These are phyloP conservation scores for Volvox africanus DNA, from an alignment of 139 green algal genomes.

Conservation along the genomic window DNA sequence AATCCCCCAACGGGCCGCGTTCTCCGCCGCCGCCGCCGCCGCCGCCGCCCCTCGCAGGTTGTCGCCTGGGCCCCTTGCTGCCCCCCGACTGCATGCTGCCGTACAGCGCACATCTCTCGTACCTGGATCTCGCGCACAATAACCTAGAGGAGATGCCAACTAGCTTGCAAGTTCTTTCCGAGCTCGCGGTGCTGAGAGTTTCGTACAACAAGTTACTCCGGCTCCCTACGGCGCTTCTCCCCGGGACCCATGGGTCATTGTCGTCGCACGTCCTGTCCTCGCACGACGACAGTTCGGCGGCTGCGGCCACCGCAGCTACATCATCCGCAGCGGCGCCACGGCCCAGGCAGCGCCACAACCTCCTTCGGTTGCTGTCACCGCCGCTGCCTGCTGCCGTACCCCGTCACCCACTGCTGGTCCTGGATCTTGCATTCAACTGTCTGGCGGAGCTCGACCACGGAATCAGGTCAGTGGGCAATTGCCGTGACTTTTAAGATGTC, in stretches of 20 bases:
- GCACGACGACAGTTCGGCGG: not conserved
- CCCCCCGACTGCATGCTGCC: conserved; percentile 38
- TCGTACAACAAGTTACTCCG: not conserved
- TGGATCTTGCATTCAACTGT: conserved; percentile 34
- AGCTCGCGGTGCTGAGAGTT: conserved; percentile 8
- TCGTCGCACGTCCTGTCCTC: too few species aligned
- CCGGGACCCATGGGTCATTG: not conserved
- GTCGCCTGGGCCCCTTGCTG: conserved; percentile 1
- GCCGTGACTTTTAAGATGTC: too few species aligned
- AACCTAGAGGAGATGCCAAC: not conserved
- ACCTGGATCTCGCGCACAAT: conserved; percentile 37
- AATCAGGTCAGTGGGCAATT: conserved; percentile 4
- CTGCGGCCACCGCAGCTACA: not conserved
- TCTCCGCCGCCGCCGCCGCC: too few species aligned
- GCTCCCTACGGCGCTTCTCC: not conserved
- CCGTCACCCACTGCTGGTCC: not conserved
- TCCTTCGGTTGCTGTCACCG: not conserved
- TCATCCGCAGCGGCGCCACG: not conserved
- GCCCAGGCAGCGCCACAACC: not conserved
- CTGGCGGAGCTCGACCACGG: not conserved
- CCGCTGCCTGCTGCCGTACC: not conserved
- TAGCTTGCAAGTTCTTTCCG: conserved; percentile 14
- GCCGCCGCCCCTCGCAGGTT: conserved; percentile 11
- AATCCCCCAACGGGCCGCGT: too few species aligned
- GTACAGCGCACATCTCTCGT: conserved; percentile 4